Evolutionary conservation across 1,139 yeast genomes (phyloP), one percentile per base, ranked within the genome.

Genomic region (Wickerhamomyces sp.): DNA sequence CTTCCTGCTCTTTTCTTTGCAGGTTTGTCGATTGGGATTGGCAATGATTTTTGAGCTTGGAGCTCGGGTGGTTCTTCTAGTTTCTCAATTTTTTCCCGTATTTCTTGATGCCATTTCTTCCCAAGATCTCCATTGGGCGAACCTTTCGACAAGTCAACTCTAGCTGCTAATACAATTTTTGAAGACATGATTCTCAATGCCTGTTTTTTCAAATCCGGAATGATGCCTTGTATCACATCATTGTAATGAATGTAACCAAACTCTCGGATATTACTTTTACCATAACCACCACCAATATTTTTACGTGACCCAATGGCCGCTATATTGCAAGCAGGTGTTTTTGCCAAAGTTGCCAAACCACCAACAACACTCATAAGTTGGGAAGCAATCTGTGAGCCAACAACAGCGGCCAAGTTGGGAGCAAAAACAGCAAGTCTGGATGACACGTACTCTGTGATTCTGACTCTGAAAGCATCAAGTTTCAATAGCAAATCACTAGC

Each of bases 1-100:
- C 78, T 66, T 1, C 99, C 99, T 3, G 95, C 97, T 49, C 99
- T 69, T 48, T 81, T 83, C 59, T 85, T 85, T 5, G 91, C 78
- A 31, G 79, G 76, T 38, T 69, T 71, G 39, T 89, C 96, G 26
- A 74, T 68, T 0, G 98, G 98, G 1, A 79, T 68, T 0, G 96
- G 93, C 31, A 91, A 62, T 0, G 97, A 95, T 48, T 85, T 87
- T 5, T 75, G 70, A 0, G 72, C 75, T 15, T 68, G 64, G 19
- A 70, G 70, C 22, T 79, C 85, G 1, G 97, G 96, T 0, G 97
- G 93, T 12, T 81, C 77, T 21, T 78, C 68, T 23, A 87, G 59
- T 51, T 86, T 86, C 35, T 79, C 87, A 7, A 91, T 65, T 47
- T 83, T 80, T 5, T 64, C 63, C 11, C 64, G 55, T 4, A 91